A percentile compares a stretch with the other conserved stretches of the same genome.
Conservation (phyloP, 2,329 filamentous ascomycete species). For the Fusarium beomiforme region DNA sequence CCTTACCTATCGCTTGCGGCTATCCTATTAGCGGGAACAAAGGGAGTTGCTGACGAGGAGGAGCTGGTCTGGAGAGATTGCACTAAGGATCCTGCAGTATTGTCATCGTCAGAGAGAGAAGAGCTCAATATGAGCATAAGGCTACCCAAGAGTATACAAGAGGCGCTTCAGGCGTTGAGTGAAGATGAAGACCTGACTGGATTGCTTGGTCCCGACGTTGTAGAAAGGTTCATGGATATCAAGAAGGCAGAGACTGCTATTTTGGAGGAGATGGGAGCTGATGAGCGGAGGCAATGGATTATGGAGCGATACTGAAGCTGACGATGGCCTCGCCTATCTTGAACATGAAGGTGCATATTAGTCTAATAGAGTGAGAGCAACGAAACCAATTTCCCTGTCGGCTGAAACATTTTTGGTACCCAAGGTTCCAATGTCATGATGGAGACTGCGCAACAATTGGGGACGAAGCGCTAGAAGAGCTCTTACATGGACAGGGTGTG, state of each 20-base stretch:
- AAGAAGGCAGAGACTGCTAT: slow-evolving; percentile 66
- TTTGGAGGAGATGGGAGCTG: slow-evolving; percentile 55
- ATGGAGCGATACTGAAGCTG: slow-evolving; percentile 67
- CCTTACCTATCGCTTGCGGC: slow-evolving; percentile 69
- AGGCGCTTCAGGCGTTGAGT: slow-evolving; percentile 64
- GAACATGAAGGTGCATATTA: background rate
- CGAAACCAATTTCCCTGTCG: background rate
- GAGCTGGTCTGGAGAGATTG: slow-evolving; percentile 64
- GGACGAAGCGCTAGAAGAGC: background rate
- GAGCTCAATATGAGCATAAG: slow-evolving; percentile 63
- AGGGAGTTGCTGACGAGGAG: slow-evolving; percentile 43
- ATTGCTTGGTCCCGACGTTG: slow-evolving; percentile 60
- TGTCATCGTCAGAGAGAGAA: slow-evolving; percentile 59
- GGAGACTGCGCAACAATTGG: background rate
- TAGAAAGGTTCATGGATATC: slow-evolving; percentile 65
- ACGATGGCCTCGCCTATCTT: background rate
- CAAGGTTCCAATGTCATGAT: background rate
- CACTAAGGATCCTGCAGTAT: slow-evolving; percentile 60
- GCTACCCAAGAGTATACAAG: slow-evolving; percentile 64
- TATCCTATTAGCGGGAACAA: slow-evolving; percentile 46
- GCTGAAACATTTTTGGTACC: slow-evolving; percentile 3
- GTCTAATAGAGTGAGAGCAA: background rate
- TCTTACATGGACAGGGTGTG: slow-evolving; percentile 16
- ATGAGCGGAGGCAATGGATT: slow-evolving; percentile 65
- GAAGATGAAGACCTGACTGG: slow-evolving; percentile 57